These are phyloP conservation scores for Penicillium riverlandense DNA, from an alignment of 495 filamentous ascomycete genomes.

Conservation along the genomic window DNA sequence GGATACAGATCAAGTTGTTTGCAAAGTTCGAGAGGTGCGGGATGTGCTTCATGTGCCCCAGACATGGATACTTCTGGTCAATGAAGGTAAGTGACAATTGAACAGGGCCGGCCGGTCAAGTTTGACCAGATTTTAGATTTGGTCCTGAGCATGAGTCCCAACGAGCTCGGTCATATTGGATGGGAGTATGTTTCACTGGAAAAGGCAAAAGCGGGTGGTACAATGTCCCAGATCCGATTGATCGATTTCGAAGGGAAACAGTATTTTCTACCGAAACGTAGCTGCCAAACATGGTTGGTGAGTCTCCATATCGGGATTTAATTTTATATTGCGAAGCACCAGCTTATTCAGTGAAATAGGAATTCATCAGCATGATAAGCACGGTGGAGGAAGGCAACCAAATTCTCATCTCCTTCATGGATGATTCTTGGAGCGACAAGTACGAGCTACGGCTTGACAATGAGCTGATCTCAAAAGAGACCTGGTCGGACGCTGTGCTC, in stretches of 20 bases:
- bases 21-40: background rate
- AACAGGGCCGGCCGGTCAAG: background rate
- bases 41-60: constrained; percentile 5
- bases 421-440: constrained; percentile 3
- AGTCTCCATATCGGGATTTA: background rate
- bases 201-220: background rate
- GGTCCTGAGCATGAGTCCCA: constrained; percentile 3
- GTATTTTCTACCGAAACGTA: background rate
- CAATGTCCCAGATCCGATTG: background rate
- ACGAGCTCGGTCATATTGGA: background rate
- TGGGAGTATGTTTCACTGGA: background rate
- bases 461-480: background rate
- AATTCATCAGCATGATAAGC: constrained; percentile 1
- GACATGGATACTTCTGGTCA: constrained; percentile 3
- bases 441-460: background rate
- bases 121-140: background rate
- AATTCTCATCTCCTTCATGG: background rate
- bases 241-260: constrained; percentile 2
- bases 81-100: background rate
- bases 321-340: background rate
- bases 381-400: background rate
- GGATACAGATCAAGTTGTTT: constrained; percentile 1
- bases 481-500: background rate
- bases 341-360: background rate
- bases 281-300: constrained; percentile 6